Evolutionary conservation across 2,329 filamentous ascomycete species (phyloP), one percentile per base, ranked within the genome.

Genomic region (Apiospora rasikravindrae): DNA sequence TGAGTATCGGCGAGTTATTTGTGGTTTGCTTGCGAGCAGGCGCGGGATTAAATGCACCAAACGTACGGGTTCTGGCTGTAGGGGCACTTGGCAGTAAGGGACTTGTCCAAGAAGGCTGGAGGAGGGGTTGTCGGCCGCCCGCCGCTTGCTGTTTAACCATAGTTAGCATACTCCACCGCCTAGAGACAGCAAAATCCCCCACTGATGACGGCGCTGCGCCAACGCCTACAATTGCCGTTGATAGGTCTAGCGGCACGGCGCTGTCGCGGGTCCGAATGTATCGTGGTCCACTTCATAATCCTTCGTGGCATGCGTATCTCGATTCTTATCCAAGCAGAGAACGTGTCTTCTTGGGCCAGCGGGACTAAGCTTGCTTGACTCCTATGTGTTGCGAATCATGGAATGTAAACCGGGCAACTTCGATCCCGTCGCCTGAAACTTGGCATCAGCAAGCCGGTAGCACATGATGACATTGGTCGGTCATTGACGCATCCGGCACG

Each of bases 241-340:
- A n/a, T 64, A 40, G 57, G 57, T 37, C 57, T 64, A 64, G 53
- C 53, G 53, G 16, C 53, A 61, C 53, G 26, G 26, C 29, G 26
- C 26, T 37, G 53, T 61, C 53, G 26, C 24, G 51, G 51, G 51
- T 29, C 26, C 29, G 51, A 10, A 16, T 51, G 26, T 51, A 19
- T 33, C 16, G 5, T 22, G 7, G 8, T 13, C 53, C 53, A 64
- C 53, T n/a, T 10, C 16, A 11, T 22, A 2, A 64, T 37, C 53
- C 7, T 64, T 37, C 29, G 19, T 37, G 33, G 19, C 29, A 37
- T 37, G 29, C 14, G 13, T 40, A 22, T 64, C 33, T 11, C 29
- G 7, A 33, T 33, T 19, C 22, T 22, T n/a, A 16, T 61, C 16
- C 2, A 13, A 19, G 7, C 1, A n/a, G 19, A 22, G 19, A 64